Percentiles rank a stretch among this genome's conserved stretches.
Evolutionary conservation across 768 basidiomycete species (phyloP).

Genomic region (Kwoniella sp.): DNA sequence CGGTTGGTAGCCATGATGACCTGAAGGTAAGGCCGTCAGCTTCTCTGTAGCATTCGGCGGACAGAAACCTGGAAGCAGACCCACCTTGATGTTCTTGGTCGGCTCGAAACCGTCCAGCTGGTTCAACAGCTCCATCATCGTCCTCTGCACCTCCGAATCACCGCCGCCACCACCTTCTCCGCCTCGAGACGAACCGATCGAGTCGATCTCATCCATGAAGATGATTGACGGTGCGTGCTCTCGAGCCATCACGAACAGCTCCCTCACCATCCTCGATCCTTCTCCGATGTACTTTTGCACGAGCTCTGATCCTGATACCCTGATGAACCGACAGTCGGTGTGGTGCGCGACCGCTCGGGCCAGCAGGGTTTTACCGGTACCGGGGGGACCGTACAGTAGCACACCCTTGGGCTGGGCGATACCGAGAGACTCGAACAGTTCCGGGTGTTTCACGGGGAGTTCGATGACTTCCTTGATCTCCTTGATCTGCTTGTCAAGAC

Average conservation of each 20-base stretch:
- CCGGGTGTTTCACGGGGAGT: slow-evolving; percentile 93
- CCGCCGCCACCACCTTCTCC: slow-evolving; percentile 68
- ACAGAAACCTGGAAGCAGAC: slow-evolving; percentile 6
- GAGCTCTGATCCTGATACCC: slow-evolving; percentile 86
- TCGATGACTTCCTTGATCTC: slow-evolving; percentile 99
- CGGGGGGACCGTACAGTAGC: slow-evolving; percentile 88
- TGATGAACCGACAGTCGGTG: slow-evolving; percentile 96
- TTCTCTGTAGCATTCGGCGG: neutral
- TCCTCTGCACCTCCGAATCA: slow-evolving; percentile 83
- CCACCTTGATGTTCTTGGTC: slow-evolving; percentile 71
- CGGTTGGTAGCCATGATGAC: slow-evolving; percentile 97
- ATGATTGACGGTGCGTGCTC: slow-evolving; percentile 98
- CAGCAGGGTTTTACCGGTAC: slow-evolving; percentile 91
- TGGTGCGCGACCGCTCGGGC: slow-evolving; percentile 96
- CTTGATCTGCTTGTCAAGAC: slow-evolving; percentile 95
- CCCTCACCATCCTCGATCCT: slow-evolving; percentile 91
- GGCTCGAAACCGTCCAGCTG: slow-evolving; percentile 84
- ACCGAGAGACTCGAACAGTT: slow-evolving; percentile 90
- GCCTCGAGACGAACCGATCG: slow-evolving; percentile 87
- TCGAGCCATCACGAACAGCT: slow-evolving; percentile 95
- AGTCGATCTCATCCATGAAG: slow-evolving; percentile 99
- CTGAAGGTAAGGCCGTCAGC: slow-evolving; percentile 25
- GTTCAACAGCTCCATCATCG: slow-evolving; percentile 83
- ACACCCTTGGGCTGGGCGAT: slow-evolving; percentile 98
- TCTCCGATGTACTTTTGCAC: slow-evolving; percentile 99